Evolutionary conservation across 768 basidiomycete genomes (phyloP).

Genomic region (Termitomyces sp.): DNA sequence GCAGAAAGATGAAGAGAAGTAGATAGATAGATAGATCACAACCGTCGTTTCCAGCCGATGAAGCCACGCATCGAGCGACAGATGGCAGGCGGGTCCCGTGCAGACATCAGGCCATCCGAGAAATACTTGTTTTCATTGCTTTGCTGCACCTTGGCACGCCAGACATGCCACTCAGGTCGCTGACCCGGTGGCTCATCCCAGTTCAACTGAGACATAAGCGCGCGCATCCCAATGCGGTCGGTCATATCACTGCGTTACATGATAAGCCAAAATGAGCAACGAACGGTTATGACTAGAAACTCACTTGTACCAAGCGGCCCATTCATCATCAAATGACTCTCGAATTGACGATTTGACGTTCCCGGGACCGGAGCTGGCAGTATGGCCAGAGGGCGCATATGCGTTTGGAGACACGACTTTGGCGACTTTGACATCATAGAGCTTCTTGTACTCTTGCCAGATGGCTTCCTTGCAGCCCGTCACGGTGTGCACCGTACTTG

Average conservation of each 20-base stretch:
- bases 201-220: constrained; percentile 41
- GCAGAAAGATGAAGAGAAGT: background rate
- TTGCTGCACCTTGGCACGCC: constrained; percentile 41
- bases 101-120: background rate
- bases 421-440: constrained; percentile 33
- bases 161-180: constrained; percentile 49
- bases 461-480: constrained; percentile 69
- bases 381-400: constrained; percentile 1
- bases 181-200: constrained; percentile 55
- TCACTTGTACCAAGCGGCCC: constrained; percentile 72
- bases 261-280: constrained; percentile 9
- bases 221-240: constrained; percentile 65
- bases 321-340: constrained; percentile 64
- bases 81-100: constrained; percentile 21
- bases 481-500: constrained; percentile 55
- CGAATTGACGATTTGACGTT: constrained; percentile 31
- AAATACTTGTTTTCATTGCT: constrained; percentile 8
- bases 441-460: constrained; percentile 57
- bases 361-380: constrained; percentile 6
- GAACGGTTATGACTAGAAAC: constrained; percentile 20
- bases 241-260: constrained; percentile 82
- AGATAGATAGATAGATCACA: background rate
- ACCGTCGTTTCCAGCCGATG: constrained; percentile 44
- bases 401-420: constrained; percentile 10
- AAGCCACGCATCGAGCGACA: constrained; percentile 57